A percentile compares a stretch with the other conserved stretches of the same genome.
Evolutionary conservation across 129 eudicot genomes (phyloP).

Genomic region (Lonicera japonica): DNA sequence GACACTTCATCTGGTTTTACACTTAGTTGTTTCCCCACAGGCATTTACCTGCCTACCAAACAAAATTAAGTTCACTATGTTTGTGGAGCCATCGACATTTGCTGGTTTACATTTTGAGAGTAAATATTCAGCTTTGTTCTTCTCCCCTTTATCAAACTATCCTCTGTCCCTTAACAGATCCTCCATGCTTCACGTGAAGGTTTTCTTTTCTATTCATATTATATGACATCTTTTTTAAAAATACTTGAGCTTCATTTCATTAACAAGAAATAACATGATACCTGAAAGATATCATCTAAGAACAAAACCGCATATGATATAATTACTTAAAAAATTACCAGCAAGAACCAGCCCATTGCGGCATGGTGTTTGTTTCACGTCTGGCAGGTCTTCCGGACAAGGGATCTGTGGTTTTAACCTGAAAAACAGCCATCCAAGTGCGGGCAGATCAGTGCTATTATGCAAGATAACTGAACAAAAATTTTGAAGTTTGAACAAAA

Average conservation of each 20-base stretch:
- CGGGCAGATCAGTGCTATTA: neutral
- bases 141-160: neutral
- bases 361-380: slow-evolving; percentile 98
- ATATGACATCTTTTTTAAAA: neutral
- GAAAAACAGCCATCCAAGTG: slow-evolving; percentile 16
- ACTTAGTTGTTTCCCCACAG: too few relatives aligned
- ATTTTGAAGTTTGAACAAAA: too few relatives aligned
- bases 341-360: slow-evolving; percentile 99
- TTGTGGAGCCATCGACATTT: too few relatives aligned
- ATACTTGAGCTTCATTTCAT: neutral
- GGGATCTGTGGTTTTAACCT: slow-evolving; percentile 76
- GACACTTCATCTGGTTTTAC: too few relatives aligned
- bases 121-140: neutral
- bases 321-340: slow-evolving; percentile 38
- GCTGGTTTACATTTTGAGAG: neutral
- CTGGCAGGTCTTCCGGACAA: slow-evolving; percentile 68
- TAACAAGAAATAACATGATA: neutral
- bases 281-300: neutral
- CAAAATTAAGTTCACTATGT: too few relatives aligned
- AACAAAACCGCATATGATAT: neutral
- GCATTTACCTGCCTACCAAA: too few relatives aligned
- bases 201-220: neutral
- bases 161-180: neutral
- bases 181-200: neutral
- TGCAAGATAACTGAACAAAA: neutral